Conservation (phyloP, 768 basidiomycete species). For the Hericium coralloides region DNA sequence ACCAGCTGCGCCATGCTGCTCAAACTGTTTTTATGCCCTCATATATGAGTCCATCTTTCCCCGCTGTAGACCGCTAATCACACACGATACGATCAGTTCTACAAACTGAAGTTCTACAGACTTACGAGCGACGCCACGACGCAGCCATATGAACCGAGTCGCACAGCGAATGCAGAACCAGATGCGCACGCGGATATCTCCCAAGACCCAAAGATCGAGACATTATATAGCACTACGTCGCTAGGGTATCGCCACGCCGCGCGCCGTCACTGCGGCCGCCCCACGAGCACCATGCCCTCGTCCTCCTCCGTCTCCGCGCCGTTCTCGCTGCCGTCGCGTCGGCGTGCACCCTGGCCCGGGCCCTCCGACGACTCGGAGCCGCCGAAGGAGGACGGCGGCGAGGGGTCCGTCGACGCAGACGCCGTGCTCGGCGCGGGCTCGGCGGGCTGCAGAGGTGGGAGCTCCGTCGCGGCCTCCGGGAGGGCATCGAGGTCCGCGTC, state of each 20-base stretch:
- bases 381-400: slow-evolving; percentile 15
- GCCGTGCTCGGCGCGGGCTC: background rate
- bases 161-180: no score
- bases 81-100: no score
- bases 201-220: background rate
- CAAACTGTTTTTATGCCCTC: no score
- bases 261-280: slow-evolving; percentile 33
- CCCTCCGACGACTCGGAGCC: slow-evolving; percentile 21
- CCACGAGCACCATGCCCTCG: slow-evolving; percentile 75
- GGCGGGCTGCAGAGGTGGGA: background rate
- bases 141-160: no score
- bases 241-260: background rate
- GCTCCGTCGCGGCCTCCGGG: slow-evolving; percentile 13
- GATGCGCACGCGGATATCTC: no score
- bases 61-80: no score
- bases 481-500: slow-evolving; percentile 49
- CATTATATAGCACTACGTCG: background rate
- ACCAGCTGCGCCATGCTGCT: slow-evolving; percentile 52
- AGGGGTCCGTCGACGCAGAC: slow-evolving; percentile 1
- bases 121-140: no score
- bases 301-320: slow-evolving; percentile 76
- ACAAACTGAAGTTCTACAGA: background rate
- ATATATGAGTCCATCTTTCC: no score
- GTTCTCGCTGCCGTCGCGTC: slow-evolving; percentile 60
- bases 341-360: slow-evolving; percentile 21